Percentiles rank a stretch among this genome's conserved stretches.
These are phyloP conservation scores for Ascosphaera aggregata DNA, from an alignment of 2,329 filamentous ascomycete species.

Conservation along the genomic window DNA sequence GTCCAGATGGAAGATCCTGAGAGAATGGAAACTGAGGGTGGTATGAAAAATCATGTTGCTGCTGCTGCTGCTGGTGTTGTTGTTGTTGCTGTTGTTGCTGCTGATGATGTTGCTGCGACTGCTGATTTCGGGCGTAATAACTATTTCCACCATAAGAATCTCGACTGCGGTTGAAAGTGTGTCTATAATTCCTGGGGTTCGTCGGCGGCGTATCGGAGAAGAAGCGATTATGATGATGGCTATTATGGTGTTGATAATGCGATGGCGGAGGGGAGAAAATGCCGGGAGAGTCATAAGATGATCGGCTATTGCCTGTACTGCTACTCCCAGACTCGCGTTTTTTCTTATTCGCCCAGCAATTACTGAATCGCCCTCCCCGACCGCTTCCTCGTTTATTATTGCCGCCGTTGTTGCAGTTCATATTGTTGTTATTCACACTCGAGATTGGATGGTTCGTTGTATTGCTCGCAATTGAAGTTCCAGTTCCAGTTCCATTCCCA, in stretches of 20 bases:
- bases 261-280: conserved; percentile 27
- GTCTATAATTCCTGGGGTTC: not conserved
- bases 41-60: not conserved
- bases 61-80: not conserved
- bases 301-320: conserved; percentile 33
- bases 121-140: too few species aligned
- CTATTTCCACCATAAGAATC: too few species aligned
- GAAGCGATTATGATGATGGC: too few species aligned
- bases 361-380: conserved; percentile 31
- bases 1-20: not conserved
- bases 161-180: too few species aligned
- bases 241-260: conserved; percentile 26
- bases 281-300: conserved; percentile 30
- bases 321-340: conserved; percentile 20
- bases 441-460: too few species aligned
- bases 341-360: conserved; percentile 16
- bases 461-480: too few species aligned
- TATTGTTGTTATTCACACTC: too few species aligned
- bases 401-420: conserved; percentile 30
- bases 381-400: conserved; percentile 29
- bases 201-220: not conserved
- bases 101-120: not conserved
- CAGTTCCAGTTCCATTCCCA: not conserved
- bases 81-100: not conserved
- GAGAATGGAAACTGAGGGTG: not conserved